A percentile compares a stretch with the other conserved stretches of the same genome.
Conservation (phyloP, 2,329 filamentous ascomycete genomes). For the Penicillium thymicola region DNA sequence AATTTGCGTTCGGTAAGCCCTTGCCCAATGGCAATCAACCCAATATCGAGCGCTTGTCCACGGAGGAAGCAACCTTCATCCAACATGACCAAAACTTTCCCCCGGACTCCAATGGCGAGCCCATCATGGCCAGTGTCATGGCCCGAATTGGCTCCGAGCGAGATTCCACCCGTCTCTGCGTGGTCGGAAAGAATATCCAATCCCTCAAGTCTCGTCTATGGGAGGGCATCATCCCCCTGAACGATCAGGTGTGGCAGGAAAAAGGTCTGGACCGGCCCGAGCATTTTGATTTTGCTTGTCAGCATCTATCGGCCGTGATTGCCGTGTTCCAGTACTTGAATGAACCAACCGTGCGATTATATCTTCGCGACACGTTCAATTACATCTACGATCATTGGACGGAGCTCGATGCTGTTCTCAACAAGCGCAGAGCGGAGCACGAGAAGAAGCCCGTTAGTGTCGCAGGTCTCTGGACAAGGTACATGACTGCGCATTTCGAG, state of each 20-base stretch:
- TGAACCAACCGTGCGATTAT: background rate
- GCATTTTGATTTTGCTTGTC: slow-evolving; percentile 23
- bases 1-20: slow-evolving; percentile 5
- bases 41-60: background rate
- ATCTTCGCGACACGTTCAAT: slow-evolving; percentile 26
- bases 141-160: slow-evolving; percentile 10
- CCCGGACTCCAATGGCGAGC: slow-evolving; percentile 1
- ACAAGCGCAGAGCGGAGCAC: slow-evolving; percentile 7
- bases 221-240: slow-evolving; percentile 26
- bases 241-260: slow-evolving; percentile 24
- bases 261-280: slow-evolving; percentile 16
- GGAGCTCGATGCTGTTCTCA: slow-evolving; percentile 15
- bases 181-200: slow-evolving; percentile 26
- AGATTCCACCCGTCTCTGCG: slow-evolving; percentile 12
- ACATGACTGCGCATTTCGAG: slow-evolving; percentile 20
- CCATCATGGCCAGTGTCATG: slow-evolving; percentile 10
- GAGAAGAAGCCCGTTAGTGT: slow-evolving; percentile 12
- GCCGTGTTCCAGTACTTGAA: slow-evolving; percentile 28
- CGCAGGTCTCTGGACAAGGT: slow-evolving; percentile 21
- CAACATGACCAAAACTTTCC: background rate
- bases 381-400: slow-evolving; percentile 19
- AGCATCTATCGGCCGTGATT: slow-evolving; percentile 23
- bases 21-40: slow-evolving; percentile 22
- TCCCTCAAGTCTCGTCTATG: slow-evolving; percentile 25
- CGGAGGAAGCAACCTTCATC: slow-evolving; percentile 9